Evolutionary conservation across 2,329 filamentous ascomycete genomes (phyloP).

Genomic region (Nemania serpens): DNA sequence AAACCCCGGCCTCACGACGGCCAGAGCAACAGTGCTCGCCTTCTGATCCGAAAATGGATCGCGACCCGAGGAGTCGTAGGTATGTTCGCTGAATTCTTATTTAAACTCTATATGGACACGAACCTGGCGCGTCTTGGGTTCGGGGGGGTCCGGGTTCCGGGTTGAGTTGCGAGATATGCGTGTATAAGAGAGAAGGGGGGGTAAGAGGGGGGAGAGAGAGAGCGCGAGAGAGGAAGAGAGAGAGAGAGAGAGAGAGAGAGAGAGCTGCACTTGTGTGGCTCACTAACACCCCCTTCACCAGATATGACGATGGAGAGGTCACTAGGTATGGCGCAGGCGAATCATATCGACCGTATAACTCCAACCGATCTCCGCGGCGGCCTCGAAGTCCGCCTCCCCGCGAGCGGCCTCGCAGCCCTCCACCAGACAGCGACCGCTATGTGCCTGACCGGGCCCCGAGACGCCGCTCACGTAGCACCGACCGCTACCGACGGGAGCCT

Average conservation of each 20-base stretch:
- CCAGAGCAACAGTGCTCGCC: slow-evolving; percentile 7
- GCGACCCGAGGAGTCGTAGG: slow-evolving; percentile 41
- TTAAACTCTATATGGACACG: too few species aligned
- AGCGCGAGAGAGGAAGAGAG: too few species aligned
- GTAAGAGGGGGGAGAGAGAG: too few species aligned
- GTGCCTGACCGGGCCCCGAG: slow-evolving; percentile 48
- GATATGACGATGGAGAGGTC: slow-evolving; percentile 66
- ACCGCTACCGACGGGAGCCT: slow-evolving; percentile 48
- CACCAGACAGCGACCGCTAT: slow-evolving; percentile 48
- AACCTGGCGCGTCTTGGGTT: too few species aligned
- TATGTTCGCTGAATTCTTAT: slow-evolving; percentile 23
- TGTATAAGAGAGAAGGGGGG: not conserved
- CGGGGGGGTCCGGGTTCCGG: too few species aligned
- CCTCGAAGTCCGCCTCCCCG: slow-evolving; percentile 38
- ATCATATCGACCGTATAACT: slow-evolving; percentile 63
- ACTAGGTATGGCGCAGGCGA: slow-evolving; percentile 65
- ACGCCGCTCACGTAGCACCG: slow-evolving; percentile 48
- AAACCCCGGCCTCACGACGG: not conserved
- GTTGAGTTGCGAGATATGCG: too few species aligned
- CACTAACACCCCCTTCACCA: slow-evolving; percentile 33
- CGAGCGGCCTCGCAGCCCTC: slow-evolving; percentile 46
- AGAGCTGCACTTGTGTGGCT: too few species aligned
- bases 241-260: too few species aligned
- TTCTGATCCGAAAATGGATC: slow-evolving; percentile 34
- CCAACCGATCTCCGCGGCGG: slow-evolving; percentile 53